Percentiles rank a stretch among this genome's conserved stretches.
phyloP scores from a whole-genome alignment of 257 asterid species.

The Craterostigma plantagineum region DNA sequence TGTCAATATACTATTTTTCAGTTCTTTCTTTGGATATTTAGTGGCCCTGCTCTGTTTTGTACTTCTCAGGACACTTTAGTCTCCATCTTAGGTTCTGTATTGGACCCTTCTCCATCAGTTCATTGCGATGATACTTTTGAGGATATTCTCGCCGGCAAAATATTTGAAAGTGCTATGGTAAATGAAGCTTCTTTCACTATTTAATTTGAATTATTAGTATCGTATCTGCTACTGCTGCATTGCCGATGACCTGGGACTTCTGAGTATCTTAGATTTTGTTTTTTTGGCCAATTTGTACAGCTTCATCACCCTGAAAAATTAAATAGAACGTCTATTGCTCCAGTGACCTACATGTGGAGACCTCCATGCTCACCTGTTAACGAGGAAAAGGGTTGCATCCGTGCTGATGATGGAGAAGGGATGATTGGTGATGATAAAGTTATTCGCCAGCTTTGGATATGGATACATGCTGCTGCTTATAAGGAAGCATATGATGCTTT shows the following conservation, averaged over 20 bases:
- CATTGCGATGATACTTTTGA: constrained; percentile 20
- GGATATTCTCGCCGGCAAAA: constrained; percentile 34
- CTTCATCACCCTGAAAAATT: constrained; percentile 40
- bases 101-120: constrained; percentile 37
- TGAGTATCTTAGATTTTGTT: constrained; percentile 6
- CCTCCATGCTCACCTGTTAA: constrained; percentile 20
- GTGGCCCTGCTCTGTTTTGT: constrained; percentile 8
- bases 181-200: constrained; percentile 9
- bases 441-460: constrained; percentile 53
- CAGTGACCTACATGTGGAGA: constrained; percentile 79
- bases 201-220: neutral
- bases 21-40: constrained; percentile 1
- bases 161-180: constrained; percentile 64
- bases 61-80: constrained; percentile 37
- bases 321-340: constrained; percentile 37
- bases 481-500: constrained; percentile 55
- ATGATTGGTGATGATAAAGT: constrained; percentile 11
- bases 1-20: constrained; percentile 1
- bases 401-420: constrained; percentile 11
- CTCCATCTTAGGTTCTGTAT: constrained; percentile 25
- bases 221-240: neutral
- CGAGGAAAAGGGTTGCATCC: constrained; percentile 10
- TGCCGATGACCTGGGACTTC: constrained; percentile 3
- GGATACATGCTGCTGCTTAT: constrained; percentile 80
- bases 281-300: constrained; percentile 26